phyloP scores from a whole-genome alignment of 2,329 filamentous ascomycete genomes.

The Ophiostoma ips region DNA sequence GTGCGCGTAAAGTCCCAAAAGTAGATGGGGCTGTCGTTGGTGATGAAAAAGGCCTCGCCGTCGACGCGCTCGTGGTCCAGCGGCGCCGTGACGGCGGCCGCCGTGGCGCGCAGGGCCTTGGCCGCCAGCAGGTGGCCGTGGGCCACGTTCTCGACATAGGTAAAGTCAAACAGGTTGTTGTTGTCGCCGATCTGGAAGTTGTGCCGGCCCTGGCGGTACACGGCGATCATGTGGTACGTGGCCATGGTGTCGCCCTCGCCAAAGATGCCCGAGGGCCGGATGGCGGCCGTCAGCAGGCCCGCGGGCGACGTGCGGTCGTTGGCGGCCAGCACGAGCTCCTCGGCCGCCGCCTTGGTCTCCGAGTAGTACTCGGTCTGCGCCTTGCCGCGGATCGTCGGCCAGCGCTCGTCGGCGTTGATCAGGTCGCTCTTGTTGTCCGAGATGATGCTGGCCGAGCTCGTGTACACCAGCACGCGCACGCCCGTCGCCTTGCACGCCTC shows the following conservation, averaged over 20 bases:
- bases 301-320: constrained; percentile 32
- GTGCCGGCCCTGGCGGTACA: constrained; percentile 54
- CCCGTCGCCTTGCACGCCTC: constrained; percentile 54
- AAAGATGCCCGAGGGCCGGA: constrained; percentile 82
- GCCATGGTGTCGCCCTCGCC: constrained; percentile 75
- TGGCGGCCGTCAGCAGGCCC: constrained; percentile 59
- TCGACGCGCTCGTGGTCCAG: constrained; percentile 62
- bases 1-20: constrained; percentile 81
- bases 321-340: constrained; percentile 63
- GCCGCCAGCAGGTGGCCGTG: constrained; percentile 76
- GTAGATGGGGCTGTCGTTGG: constrained; percentile 76
- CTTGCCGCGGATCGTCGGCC: constrained; percentile 59
- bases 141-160: constrained; percentile 48
- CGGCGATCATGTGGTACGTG: constrained; percentile 58
- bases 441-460: constrained; percentile 75
- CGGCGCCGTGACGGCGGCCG: constrained; percentile 41
- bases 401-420: constrained; percentile 72
- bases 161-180: constrained; percentile 50
- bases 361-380: constrained; percentile 73
- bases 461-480: constrained; percentile 79
- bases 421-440: constrained; percentile 70
- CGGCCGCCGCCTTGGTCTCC: constrained; percentile 78
- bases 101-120: constrained; percentile 52
- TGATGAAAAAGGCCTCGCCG: constrained; percentile 81
- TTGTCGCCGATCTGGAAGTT: constrained; percentile 67